These are phyloP conservation scores for Rasamsonia emersonii DNA, from an alignment of 2,329 filamentous ascomycete species.

Conservation along the genomic window DNA sequence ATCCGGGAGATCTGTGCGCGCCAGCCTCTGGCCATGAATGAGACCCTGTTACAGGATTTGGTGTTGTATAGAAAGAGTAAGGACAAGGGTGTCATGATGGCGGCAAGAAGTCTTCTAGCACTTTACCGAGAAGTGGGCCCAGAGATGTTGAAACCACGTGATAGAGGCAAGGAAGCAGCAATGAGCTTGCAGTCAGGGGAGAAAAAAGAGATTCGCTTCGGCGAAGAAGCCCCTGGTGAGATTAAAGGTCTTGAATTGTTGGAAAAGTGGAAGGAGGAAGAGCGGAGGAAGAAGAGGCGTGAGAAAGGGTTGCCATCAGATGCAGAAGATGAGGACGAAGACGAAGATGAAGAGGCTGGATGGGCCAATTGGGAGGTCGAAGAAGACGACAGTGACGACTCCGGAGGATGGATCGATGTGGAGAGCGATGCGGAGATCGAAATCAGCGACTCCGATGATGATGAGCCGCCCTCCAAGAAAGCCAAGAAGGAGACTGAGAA, in stretches of 20 bases:
- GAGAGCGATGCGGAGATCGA: constrained; percentile 70
- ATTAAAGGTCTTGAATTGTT: constrained; percentile 91
- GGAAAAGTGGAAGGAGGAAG: constrained; percentile 88
- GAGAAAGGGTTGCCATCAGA: constrained; percentile 60
- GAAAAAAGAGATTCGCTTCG: constrained; percentile 69
- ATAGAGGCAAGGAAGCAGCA: constrained; percentile 82
- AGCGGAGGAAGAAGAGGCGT: constrained; percentile 62
- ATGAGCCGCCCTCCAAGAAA: constrained; percentile 59
- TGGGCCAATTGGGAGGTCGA: constrained; percentile 56
- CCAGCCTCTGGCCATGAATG: constrained; percentile 92
- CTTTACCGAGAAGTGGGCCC: constrained; percentile 88
- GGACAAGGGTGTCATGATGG: constrained; percentile 99
- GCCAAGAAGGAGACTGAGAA: constrained; percentile 41
- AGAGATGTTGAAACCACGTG: constrained; percentile 78
- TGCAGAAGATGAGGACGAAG: constrained; percentile 51
- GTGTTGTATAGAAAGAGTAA: constrained; percentile 96
- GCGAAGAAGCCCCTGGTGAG: constrained; percentile 67
- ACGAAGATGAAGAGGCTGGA: constrained; percentile 51
- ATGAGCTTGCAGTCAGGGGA: constrained; percentile 71
- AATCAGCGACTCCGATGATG: constrained; percentile 66
- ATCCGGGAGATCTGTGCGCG: constrained; percentile 90
- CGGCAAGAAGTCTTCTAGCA: constrained; percentile 80
- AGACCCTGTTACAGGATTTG: constrained; percentile 89
- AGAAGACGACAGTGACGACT: constrained; percentile 55
- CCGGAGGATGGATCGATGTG: constrained; percentile 89